Base-by-base conservation (phyloP, 2,329 filamentous ascomycete genomes). In the Aspergillus cejpii region DNA sequence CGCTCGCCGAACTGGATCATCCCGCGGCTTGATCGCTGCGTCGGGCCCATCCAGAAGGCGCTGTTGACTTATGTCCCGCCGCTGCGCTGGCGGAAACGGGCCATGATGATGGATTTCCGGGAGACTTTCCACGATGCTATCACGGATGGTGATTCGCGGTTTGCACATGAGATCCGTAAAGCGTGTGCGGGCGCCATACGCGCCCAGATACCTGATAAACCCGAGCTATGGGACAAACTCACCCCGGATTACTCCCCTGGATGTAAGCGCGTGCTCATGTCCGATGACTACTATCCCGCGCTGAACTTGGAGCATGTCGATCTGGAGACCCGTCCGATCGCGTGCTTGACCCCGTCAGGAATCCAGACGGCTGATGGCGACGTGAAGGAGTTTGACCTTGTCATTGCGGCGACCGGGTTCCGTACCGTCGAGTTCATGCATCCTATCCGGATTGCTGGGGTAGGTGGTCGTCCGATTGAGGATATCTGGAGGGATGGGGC, bases 321-420 rank as follows among this genome's bases (percentile, higher is more conserved):
- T 0, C 66, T 81, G 2, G 76, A 80, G 52, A 80, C 76, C 0
- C 54, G 64, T 2, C 56, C 57, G 0, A 80, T 81, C 47, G 55
- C 65, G 10, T 58, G 62, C 4, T 71, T 80, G 39, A 73, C 71
- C 0, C 62, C 62, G 3, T 68, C 59, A 0, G 74, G 75, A 0
- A 71, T 81, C 39, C 63, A 71, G 19, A 68, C 77, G 0, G 67
- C 64, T 1, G 70, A 64, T 2, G 57, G 55, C 2, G 66, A 67
- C n/a, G 44, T 41, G 2, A 59, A 71, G 34, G 68, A 74, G 15
- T 75, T 75, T 54, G 78, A 81, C 53, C 59, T 80, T 14, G 69
- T 82, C 11, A 64, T 82, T 19, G 69, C 76, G 6, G 79, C 79
- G 0, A 82, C 78, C 0, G 79, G 79, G 0, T 82, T 82, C 65